phyloP scores from a whole-genome alignment of 371 early-diverging fungal species.

The Mortierella polycephala region DNA sequence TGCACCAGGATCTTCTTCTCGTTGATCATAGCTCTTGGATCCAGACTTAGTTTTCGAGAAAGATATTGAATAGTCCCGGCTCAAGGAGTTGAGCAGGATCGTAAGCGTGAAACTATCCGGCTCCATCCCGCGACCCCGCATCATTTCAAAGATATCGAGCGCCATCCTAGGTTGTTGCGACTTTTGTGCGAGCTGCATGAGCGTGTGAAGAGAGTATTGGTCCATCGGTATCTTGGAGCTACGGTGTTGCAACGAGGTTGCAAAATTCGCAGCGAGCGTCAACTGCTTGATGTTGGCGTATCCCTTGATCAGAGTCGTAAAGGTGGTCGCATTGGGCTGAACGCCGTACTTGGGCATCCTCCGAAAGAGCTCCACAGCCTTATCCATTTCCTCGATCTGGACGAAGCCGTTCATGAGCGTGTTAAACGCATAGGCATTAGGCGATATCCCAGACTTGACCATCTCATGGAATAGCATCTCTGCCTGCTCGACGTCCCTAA shows the following conservation, averaged over 20 bases:
- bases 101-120: constrained; percentile 51
- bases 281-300: constrained; percentile 55
- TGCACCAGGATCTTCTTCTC: constrained; percentile 14
- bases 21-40: constrained; percentile 2
- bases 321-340: constrained; percentile 40
- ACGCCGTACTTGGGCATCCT: constrained; percentile 49
- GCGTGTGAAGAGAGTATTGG: constrained; percentile 26
- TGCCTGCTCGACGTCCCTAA: constrained; percentile 57
- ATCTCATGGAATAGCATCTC: constrained; percentile 51
- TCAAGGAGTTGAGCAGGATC: constrained; percentile 56
- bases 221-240: constrained; percentile 31
- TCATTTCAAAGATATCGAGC: constrained; percentile 52
- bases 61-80: constrained; percentile 28
- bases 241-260: constrained; percentile 36
- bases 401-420: constrained; percentile 59
- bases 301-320: constrained; percentile 58
- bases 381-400: constrained; percentile 57
- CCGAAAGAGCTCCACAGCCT: constrained; percentile 55
- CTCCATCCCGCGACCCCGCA: constrained; percentile 50
- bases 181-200: constrained; percentile 54
- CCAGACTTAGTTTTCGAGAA: constrained; percentile 10
- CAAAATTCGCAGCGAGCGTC: constrained; percentile 39
- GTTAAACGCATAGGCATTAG: constrained; percentile 43
- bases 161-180: constrained; percentile 45
- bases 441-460: constrained; percentile 38